A percentile compares a stretch with the other conserved stretches of the same genome.
phyloP scores from a whole-genome alignment of 1,139 yeast species.

The Kodamaea alishanica region DNA sequence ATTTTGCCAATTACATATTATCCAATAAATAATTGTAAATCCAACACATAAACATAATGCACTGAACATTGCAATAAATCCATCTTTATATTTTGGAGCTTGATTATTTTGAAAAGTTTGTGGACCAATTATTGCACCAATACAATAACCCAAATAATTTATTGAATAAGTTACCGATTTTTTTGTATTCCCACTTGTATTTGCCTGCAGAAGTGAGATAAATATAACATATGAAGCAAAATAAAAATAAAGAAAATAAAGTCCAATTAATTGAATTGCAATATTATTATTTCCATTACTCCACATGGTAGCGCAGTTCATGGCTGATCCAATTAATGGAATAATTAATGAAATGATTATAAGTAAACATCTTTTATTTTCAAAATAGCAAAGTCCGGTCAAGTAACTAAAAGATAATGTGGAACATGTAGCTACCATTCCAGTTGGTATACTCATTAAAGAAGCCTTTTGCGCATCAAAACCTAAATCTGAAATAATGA shows the following conservation, averaged over 20 bases:
- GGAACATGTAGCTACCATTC: slow-evolving; percentile 21
- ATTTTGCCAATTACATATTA: slow-evolving; percentile 21
- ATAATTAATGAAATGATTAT: slow-evolving; percentile 14
- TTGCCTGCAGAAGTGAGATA: slow-evolving; percentile 34
- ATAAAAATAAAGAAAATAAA: slow-evolving; percentile 23
- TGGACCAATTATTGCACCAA: slow-evolving; percentile 40
- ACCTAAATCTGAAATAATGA: slow-evolving; percentile 19
- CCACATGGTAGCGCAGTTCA: slow-evolving; percentile 16
- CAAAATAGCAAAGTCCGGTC: slow-evolving; percentile 13
- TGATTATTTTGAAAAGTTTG: slow-evolving; percentile 30
- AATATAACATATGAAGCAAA: slow-evolving; percentile 26
- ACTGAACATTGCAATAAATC: slow-evolving; percentile 20
- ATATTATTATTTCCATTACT: slow-evolving; percentile 16
- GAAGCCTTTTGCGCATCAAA: slow-evolving; percentile 20
- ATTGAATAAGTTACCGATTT: slow-evolving; percentile 21
- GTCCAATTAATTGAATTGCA: slow-evolving; percentile 26
- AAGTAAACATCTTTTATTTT: slow-evolving; percentile 16
- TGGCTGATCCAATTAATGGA: slow-evolving; percentile 20
- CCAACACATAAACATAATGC: slow-evolving; percentile 24
- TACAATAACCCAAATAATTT: slow-evolving; percentile 27
- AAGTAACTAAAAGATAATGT: slow-evolving; percentile 17
- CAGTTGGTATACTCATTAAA: slow-evolving; percentile 24
- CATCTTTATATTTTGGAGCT: slow-evolving; percentile 23
- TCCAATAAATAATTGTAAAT: slow-evolving; percentile 25
- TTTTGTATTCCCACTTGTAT: slow-evolving; percentile 37